Base-by-base conservation (phyloP, 164 flowering plant species). In the Tinospora cordifolia region DNA sequence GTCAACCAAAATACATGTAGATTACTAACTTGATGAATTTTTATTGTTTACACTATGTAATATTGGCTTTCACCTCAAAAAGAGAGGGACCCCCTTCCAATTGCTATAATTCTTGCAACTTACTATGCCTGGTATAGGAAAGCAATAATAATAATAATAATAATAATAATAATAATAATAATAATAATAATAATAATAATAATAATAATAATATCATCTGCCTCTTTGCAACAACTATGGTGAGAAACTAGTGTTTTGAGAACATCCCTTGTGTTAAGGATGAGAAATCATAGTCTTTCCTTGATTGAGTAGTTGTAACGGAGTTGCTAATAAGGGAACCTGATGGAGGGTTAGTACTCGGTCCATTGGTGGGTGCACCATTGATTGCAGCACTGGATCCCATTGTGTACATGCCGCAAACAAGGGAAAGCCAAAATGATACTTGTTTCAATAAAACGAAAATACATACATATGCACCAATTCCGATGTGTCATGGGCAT, bases 201-300 rank as follows among this genome's bases (percentile, higher is more conserved):
- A n/a, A n/a, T n/a, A n/a, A n/a, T n/a, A n/a, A n/a, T n/a, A n/a
- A n/a, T n/a, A n/a, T n/a, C n/a, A 17, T 19, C 24, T 54, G 22
- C 60, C 21, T 54, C 60, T 24, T 10, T n/a, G 24, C 19, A 54
- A 54, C 60, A 54, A 54, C 60, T 54, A 54, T 54, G 60, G 60
- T 19, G 60, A 54, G 24, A 19, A 54, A 54, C 81, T 83, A 88
- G n/a, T 77, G 87, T 79, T 92, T 92, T 47, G 91, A 60, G 74
- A 92, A 83, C 75, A 81, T 64, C 44, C 86, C 88, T 75, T 82
- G 83, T 15, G 81, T 81, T 44, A 84, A 67, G 36, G 84, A 83
- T 27, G 85, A 84, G 75, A 84, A 84, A 49, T 83, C 87, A 65
- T 71, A 80, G n/a, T 92, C 98, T 44, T 83, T 87, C 63, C 75